Conservation (phyloP, 208 protist species). For the Trypanosoma scelopori region DNA sequence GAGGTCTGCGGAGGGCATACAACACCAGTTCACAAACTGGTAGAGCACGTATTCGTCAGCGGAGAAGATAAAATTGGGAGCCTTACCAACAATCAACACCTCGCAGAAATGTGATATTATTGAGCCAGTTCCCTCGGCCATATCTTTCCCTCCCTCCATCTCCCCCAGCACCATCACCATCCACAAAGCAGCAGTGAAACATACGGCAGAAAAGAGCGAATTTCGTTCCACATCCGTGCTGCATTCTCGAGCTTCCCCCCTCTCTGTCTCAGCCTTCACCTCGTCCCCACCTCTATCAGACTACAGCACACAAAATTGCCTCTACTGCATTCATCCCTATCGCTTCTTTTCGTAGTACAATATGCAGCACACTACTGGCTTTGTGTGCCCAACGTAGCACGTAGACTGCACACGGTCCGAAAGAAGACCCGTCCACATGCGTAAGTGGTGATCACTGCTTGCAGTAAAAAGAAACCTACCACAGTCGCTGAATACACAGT, state of each 20-base stretch:
- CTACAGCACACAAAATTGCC: background rate
- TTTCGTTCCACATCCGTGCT: too few relatives aligned
- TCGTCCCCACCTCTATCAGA: background rate
- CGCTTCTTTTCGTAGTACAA: slow-evolving; percentile 30
- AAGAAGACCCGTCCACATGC: slow-evolving; percentile 72
- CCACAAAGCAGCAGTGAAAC: too few relatives aligned
- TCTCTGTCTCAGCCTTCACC: background rate
- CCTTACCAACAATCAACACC: too few relatives aligned
- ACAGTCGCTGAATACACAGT: slow-evolving; percentile 80
- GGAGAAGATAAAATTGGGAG: too few relatives aligned
- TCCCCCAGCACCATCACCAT: too few relatives aligned
- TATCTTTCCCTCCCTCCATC: too few relatives aligned
- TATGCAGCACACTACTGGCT: slow-evolving; percentile 67
- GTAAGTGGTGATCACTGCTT: slow-evolving; percentile 77
- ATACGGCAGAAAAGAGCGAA: too few relatives aligned
- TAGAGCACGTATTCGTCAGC: background rate
- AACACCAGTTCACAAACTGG: background rate
- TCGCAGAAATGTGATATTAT: too few relatives aligned
- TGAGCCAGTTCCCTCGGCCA: too few relatives aligned
- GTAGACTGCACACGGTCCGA: slow-evolving; percentile 64
- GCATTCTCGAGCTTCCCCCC: too few relatives aligned
- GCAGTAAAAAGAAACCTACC: slow-evolving; percentile 69
- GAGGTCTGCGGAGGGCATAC: background rate
- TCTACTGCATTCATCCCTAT: background rate
- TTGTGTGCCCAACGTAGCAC: slow-evolving; percentile 71